Evolutionary conservation across 225 moss, liverwort and hornwort species (phyloP).

Genomic region (Marchantia polymorpha): DNA sequence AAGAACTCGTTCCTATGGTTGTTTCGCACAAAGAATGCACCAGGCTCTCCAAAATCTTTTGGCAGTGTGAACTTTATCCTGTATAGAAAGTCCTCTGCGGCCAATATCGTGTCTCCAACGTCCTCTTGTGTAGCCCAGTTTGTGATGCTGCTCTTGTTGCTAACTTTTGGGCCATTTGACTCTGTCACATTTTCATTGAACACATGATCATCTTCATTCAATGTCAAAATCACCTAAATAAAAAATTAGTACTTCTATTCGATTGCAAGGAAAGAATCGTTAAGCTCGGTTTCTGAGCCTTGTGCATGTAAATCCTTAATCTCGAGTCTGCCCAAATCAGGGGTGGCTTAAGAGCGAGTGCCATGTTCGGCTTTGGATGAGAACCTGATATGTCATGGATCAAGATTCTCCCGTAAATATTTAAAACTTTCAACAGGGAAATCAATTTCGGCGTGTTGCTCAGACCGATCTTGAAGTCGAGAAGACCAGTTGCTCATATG

Average conservation of each 20-base stretch:
- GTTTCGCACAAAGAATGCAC: conserved; percentile 48
- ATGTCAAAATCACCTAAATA: neutral
- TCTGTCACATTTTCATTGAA: conserved; percentile 6
- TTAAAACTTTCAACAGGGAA: too few relatives aligned
- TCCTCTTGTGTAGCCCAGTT: conserved; percentile 36
- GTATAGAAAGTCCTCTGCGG: conserved; percentile 41
- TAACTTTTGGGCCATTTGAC: conserved; percentile 4
- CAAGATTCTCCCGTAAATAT: too few relatives aligned
- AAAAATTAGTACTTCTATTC: neutral
- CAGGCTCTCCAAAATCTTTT: conserved; percentile 27
- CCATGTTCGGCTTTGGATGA: too few relatives aligned
- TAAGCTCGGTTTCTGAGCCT: neutral
- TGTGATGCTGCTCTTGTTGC: neutral
- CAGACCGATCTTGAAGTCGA: too few relatives aligned
- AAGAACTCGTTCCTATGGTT: conserved; percentile 60
- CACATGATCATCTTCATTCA: neutral
- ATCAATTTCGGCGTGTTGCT: too few relatives aligned
- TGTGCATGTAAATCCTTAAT: neutral
- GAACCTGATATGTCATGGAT: too few relatives aligned
- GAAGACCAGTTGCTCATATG: too few relatives aligned
- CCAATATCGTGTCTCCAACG: conserved; percentile 24
- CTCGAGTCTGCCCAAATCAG: neutral
- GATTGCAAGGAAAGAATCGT: neutral
- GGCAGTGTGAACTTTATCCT: conserved; percentile 39
- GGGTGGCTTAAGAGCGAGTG: neutral